Evolutionary conservation across 202 grass and related monocot species (phyloP), one percentile per base, ranked within the genome.

Genomic region (Saccharum hybrid): DNA sequence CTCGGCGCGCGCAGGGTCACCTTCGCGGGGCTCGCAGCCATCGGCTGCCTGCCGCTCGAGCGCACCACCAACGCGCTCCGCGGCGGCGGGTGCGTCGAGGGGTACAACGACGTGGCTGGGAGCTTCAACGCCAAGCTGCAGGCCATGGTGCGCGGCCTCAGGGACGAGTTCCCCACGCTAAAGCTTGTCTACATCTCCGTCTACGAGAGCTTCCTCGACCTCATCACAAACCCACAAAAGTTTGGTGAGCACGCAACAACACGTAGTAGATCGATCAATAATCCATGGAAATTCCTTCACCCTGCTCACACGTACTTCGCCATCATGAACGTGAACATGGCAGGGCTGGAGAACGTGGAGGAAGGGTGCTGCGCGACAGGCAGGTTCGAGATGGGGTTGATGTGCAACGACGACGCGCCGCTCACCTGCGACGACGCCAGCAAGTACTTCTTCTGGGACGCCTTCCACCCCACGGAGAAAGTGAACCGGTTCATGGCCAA

Each of bases 381-480:
- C 10, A 86, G 33, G 84, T 87, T 92, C 64, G 94, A 97, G 90
- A 92, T 97, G 88, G 90, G 90, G 13, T 75, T 78, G 56, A 23
- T 94, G 78, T 97, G 94, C 92, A 92, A 91, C 61, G 76, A 80
- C 26, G 81, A 69, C 70, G 79, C 62, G 33, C 88, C 88, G n/a
- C 7, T 90, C 18, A 97, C 94, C 3, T 97, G 94, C 73, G 72
- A 83, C 0, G 90, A 97, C 46, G 94, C 94, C 3, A 66, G 79
- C 52, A 92, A 87, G 68, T 98, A 93, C 85, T 71, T 93, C 76
- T 98, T 98, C 86, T 98, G 95, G 95, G 92, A 98, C 61, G 92
- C 92, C 15, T 94, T 90, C 91, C 95, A 95, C 74, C 92, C 92
- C 0, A 93, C 96, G 34, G 92, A 95, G 88, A 26, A 94, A 86